A percentile compares a stretch with the other conserved stretches of the same genome.
Conservation (phyloP, 2,329 filamentous ascomycete species). For the Orbilia brochopaga region DNA sequence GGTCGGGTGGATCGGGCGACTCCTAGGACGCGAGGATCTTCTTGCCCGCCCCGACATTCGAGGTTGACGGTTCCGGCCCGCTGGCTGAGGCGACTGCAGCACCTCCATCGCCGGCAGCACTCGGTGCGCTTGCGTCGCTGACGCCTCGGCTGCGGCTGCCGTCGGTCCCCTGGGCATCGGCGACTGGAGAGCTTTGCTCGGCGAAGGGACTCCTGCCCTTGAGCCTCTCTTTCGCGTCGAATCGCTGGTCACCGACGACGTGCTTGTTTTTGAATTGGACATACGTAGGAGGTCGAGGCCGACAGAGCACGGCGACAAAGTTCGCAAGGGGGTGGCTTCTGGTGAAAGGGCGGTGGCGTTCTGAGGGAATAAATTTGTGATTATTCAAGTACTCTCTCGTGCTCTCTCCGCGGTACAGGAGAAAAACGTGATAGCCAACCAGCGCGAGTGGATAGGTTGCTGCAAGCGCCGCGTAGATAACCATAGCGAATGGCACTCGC, state of each 20-base stretch:
- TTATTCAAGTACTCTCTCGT: constrained; percentile 91
- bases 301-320: constrained; percentile 78
- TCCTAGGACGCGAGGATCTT: constrained; percentile 44
- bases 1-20: constrained; percentile 5
- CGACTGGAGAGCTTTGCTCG: constrained; percentile 23
- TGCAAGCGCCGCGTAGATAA: constrained; percentile 78
- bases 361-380: constrained; percentile 90
- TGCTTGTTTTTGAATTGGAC: constrained; percentile 76
- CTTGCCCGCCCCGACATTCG: constrained; percentile 28
- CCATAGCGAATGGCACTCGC: constrained; percentile 83
- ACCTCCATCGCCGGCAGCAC: constrained; percentile 14
- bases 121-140: constrained; percentile 38
- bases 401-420: constrained; percentile 89
- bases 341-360: constrained; percentile 88
- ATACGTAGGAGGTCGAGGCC: constrained; percentile 86
- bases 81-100: constrained; percentile 34
- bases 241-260: constrained; percentile 80
- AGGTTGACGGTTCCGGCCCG: constrained; percentile 31
- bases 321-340: constrained; percentile 78
- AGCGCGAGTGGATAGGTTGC: constrained; percentile 82
- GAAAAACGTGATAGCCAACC: constrained; percentile 86
- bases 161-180: constrained; percentile 15
- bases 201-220: constrained; percentile 34
- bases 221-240: constrained; percentile 62
- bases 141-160: constrained; percentile 41